phyloP scores from a whole-genome alignment of 1,139 yeast genomes.

The Lipomyces yarrowii region DNA sequence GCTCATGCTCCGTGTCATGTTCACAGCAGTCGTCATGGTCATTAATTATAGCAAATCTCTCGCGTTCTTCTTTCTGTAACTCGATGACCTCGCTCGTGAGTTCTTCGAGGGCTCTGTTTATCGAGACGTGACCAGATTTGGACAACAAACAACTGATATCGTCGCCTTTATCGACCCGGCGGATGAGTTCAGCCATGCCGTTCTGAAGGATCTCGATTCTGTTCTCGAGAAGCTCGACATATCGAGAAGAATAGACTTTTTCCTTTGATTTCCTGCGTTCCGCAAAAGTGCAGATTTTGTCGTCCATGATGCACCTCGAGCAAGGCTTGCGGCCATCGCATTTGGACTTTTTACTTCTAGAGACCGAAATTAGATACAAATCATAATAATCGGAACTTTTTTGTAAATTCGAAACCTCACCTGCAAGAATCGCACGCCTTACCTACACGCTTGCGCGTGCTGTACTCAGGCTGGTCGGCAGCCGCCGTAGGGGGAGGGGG shows the following conservation, averaged over 20 bases:
- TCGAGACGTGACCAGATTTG: constrained; percentile 32
- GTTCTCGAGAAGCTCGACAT: constrained; percentile 71
- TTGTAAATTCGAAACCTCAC: constrained; percentile 19
- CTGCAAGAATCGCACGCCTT: constrained; percentile 83
- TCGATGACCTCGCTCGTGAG: constrained; percentile 36
- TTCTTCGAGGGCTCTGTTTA: constrained; percentile 33
- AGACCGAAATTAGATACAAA: background rate
- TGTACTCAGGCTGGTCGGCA: constrained; percentile 23
- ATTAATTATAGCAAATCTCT: constrained; percentile 22
- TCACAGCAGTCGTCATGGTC: constrained; percentile 22
- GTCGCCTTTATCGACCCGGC: constrained; percentile 31
- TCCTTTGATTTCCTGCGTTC: constrained; percentile 66
- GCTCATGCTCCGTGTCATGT: constrained; percentile 28
- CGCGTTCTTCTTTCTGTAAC: constrained; percentile 33
- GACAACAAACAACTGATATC: constrained; percentile 26
- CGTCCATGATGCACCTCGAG: constrained; percentile 65
- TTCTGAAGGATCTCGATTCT: constrained; percentile 63
- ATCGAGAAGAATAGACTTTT: constrained; percentile 56
- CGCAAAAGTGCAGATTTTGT: constrained; percentile 74
- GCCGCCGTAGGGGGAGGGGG: background rate
- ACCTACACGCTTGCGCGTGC: constrained; percentile 59
- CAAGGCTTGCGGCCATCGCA: constrained; percentile 83
- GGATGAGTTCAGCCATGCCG: constrained; percentile 50
- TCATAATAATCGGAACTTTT: constrained; percentile 19
- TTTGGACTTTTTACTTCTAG: constrained; percentile 37